These are phyloP conservation scores for Bolboschoenoplectus hybrid DNA, from an alignment of 202 grass and related monocot genomes.

Conservation along the genomic window DNA sequence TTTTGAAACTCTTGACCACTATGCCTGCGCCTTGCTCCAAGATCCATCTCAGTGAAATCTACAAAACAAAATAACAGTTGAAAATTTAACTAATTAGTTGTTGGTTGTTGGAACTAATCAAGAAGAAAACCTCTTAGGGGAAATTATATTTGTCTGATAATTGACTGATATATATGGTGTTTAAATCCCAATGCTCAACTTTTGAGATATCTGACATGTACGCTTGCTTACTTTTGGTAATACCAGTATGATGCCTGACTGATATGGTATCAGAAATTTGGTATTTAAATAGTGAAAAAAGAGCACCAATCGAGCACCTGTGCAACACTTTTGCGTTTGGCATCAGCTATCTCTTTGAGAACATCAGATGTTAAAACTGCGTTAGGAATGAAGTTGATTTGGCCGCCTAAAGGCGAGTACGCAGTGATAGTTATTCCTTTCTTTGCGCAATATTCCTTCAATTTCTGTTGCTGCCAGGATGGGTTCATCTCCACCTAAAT, in stretches of 20 bases:
- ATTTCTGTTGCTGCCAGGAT: constrained; percentile 56
- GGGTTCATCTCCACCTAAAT: constrained; percentile 59
- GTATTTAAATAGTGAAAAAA: not conserved
- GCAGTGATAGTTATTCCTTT: constrained; percentile 53
- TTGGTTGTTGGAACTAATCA: constrained; percentile 26
- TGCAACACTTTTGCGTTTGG: constrained; percentile 55
- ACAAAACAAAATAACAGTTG: not conserved
- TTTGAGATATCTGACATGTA: too few species aligned
- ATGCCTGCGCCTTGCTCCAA: constrained; percentile 56
- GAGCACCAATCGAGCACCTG: constrained; percentile 51
- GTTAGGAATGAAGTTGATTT: constrained; percentile 40
- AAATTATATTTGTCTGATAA: not conserved
- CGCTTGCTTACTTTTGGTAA: not conserved
- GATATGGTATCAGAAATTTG: not conserved
- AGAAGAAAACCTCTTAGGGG: not conserved
- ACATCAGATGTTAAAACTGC: constrained; percentile 50
- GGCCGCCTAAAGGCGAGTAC: constrained; percentile 61
- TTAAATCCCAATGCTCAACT: not conserved
- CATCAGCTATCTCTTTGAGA: constrained; percentile 55
- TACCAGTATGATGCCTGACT: not conserved
- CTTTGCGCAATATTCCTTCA: constrained; percentile 44
- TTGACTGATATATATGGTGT: not conserved
- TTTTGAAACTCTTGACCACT: constrained; percentile 50
- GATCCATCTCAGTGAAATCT: constrained; percentile 65
- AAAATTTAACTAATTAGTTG: not conserved